Evolutionary conservation across 768 basidiomycete species (phyloP).

Genomic region (Clathrus columnatus): DNA sequence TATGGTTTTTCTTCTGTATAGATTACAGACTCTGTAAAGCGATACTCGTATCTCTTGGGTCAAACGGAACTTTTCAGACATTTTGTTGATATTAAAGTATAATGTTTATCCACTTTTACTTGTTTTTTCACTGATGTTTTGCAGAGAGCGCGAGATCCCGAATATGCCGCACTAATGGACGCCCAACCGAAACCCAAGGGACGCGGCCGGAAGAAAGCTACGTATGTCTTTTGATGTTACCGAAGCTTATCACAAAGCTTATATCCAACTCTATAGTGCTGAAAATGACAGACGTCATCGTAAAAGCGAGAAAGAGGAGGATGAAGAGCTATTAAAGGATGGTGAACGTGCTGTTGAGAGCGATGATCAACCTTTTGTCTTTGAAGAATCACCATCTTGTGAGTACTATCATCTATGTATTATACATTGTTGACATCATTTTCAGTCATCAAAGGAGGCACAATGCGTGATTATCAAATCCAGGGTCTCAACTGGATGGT

Average conservation of each 20-base stretch:
- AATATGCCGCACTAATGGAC: conserved; percentile 85
- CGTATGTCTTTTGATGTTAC: conserved; percentile 33
- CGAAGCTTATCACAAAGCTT: neutral
- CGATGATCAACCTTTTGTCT: conserved; percentile 86
- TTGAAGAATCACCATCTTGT: conserved; percentile 93
- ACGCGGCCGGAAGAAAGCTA: conserved; percentile 73
- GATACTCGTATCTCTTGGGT: conserved; percentile 94
- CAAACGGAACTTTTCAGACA: conserved; percentile 98
- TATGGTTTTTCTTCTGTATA: conserved; percentile 25
- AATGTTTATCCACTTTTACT: conserved; percentile 10
- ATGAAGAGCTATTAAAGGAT: conserved; percentile 88
- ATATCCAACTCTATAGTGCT: conserved; percentile 29
- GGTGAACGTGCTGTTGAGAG: conserved; percentile 73
- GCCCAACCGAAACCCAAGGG: conserved; percentile 81
- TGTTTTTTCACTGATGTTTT: conserved; percentile 5
- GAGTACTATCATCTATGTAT: conserved; percentile 14
- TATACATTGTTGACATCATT: conserved; percentile 5
- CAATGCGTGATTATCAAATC: conserved; percentile 89
- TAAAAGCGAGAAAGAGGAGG: conserved; percentile 97
- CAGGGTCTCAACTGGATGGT: conserved; percentile 98
- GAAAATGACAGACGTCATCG: conserved; percentile 77
- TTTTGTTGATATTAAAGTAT: conserved; percentile 92
- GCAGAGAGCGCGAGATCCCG: conserved; percentile 83
- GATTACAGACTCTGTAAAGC: conserved; percentile 90
- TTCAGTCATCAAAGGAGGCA: conserved; percentile 72